Conservation (phyloP, 2,329 filamentous ascomycete species). For the Aureobasidium sp. region DNA sequence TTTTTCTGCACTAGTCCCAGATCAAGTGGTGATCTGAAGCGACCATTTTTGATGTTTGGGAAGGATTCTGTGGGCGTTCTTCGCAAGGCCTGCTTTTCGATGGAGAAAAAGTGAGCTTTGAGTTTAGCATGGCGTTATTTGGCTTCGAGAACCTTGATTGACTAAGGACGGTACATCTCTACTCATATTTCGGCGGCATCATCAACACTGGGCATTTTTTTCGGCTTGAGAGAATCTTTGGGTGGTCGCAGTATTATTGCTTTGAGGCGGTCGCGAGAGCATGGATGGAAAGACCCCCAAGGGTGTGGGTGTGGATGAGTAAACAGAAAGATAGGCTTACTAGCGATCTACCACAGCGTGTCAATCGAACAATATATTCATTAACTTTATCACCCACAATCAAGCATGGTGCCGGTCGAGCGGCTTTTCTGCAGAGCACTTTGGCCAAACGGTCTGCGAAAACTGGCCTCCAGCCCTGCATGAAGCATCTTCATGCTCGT, state of each 20-base stretch:
- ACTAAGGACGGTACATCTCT: background rate
- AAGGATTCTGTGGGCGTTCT: conserved; percentile 7
- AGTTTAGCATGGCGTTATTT: conserved; percentile 15
- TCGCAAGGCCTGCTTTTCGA: conserved; percentile 7
- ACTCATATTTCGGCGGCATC: conserved; percentile 10
- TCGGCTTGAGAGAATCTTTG: conserved; percentile 3
- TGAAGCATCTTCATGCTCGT: background rate
- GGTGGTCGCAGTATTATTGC: conserved; percentile 1
- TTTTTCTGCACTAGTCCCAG: background rate
- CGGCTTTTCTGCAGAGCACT: background rate
- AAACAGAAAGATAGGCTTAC: background rate
- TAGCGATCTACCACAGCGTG: background rate
- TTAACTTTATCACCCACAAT: background rate
- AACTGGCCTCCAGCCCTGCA: background rate
- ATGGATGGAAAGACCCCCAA: conserved; percentile 1
- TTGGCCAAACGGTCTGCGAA: background rate
- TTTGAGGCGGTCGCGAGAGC: background rate
- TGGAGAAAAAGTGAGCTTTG: conserved; percentile 6
- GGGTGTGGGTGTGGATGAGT: background rate
- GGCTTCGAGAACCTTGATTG: background rate
- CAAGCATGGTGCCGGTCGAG: background rate
- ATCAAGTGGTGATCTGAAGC: conserved; percentile 5
- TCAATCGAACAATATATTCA: background rate
- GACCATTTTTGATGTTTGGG: conserved; percentile 1
- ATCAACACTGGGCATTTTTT: conserved; percentile 1